Conservation (phyloP, 257 asterid genomes). For the Ilex asprella region DNA sequence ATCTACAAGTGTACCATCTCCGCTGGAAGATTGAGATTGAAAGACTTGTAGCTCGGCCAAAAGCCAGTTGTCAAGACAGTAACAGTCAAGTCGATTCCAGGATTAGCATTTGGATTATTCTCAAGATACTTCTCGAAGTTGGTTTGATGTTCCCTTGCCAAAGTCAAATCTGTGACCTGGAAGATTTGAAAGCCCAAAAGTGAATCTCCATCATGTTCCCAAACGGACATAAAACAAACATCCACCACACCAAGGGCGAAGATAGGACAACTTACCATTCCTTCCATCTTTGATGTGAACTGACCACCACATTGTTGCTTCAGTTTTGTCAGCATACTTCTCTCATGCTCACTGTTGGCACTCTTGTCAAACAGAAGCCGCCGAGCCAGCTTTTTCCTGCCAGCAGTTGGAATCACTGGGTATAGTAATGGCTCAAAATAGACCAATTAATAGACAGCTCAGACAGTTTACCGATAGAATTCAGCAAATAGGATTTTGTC, state of each 20-base stretch:
- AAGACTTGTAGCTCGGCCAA: conserved; percentile 99
- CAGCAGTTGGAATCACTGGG: neutral
- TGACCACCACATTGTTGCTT: conserved; percentile 99
- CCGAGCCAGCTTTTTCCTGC: conserved; percentile 96
- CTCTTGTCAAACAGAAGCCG: conserved; percentile 93
- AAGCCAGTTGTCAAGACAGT: conserved; percentile 97
- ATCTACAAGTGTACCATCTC: conserved; percentile 62
- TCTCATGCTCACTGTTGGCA: conserved; percentile 97
- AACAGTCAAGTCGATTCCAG: conserved; percentile 93
- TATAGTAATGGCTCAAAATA: too few relatives aligned
- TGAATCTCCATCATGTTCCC: too few relatives aligned
- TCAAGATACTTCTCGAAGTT: conserved; percentile 84
- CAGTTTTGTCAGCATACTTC: conserved; percentile 90
- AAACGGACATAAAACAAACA: too few relatives aligned
- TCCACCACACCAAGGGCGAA: too few relatives aligned
- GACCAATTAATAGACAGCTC: too few relatives aligned
- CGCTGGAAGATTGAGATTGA: conserved; percentile 88
- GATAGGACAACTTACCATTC: conserved; percentile 63
- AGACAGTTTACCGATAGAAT: conserved; percentile 64
- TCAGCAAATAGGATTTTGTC: conserved; percentile 99
- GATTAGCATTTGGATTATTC: conserved; percentile 57
- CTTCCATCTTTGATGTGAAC: conserved; percentile 99
- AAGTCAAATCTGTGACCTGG: conserved; percentile 93
- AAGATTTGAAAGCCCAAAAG: conserved; percentile 1
- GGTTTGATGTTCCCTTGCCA: conserved; percentile 90